Evolutionary conservation across 1,284 basidiomycete species (phyloP), one percentile per base, ranked within the genome.

Genomic region (Clitocybe nebularis): DNA sequence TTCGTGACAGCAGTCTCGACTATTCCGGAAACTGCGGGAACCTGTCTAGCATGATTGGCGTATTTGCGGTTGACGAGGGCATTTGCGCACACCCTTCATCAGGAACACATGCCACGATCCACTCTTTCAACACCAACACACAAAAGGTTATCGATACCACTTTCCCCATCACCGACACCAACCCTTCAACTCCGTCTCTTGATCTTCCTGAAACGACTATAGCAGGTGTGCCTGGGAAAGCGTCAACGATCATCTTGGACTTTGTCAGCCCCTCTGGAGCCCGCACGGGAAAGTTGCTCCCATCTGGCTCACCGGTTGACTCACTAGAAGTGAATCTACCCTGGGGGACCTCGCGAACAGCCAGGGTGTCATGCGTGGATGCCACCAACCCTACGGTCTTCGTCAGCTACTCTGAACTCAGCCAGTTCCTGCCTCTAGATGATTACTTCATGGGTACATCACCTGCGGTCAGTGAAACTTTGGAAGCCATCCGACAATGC

Each of bases 311-410:
- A 2, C 60, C 75, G 0, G 51, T 64, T 4, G 76, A 84, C 53
- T 41, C 41, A 1, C 56, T 84, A 30, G 47, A 59, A 7, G 49
- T 78, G n/a, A 39, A 51, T 4, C 44, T 55, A 14, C 47, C 51
- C 5, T 24, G 36, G 16, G 38, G 39, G 16, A 28, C 23, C 4
- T 45, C 34, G 26, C 51, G 33, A 10, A 55, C 46, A 2, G 57
- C 78, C 29, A 59, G 50, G 5, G 72, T 68, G 0, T 83, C 81
- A 4, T 67, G 82, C 6, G 71, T 88, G 8, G 85, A 89, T 53
- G 84, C 82, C 1, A 82, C 84, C 3, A 88, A 88, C 55, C 84
- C 85, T 0, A 83, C 79, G 4, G 75, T 87, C 4, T 81, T 87
- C 59, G 67, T 86, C 48, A 39, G 57, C 19, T 59, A 66, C 2